Base-by-base conservation (phyloP, 2,329 filamentous ascomycete genomes). In the Calonectria pseudoturangicola region DNA sequence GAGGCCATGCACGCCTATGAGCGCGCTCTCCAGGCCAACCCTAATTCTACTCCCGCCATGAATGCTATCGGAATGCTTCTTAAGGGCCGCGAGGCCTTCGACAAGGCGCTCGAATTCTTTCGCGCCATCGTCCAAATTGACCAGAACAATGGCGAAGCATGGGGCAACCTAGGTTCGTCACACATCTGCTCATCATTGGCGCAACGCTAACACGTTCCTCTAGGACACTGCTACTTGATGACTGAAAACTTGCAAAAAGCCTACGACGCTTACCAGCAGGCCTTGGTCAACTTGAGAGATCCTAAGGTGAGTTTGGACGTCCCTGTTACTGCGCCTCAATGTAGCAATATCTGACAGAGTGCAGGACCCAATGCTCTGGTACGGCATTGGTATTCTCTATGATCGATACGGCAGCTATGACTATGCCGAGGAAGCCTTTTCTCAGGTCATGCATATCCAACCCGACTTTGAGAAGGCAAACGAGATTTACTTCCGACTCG, bases 141-240 rank as follows among this genome's bases (percentile, higher is more conserved):
- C 77, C 90, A 89, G 43, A 93, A 92, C 77, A 98, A 98, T 82
- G 97, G 97, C 72, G 97, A 98, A 84, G 95, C 97, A 54, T 98
- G 96, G 97, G 96, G 96, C 60, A 98, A 95, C 82, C 89, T 98
- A 36, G 96, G 95, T 97, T 89, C 76, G 90, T 83, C 68, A 15
- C 62, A 30, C 25, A 21, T 27, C 41, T 39, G 27, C 33, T 25
- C n/a, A 64, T 50, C 73, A 43, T 65, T 64, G 36, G 66, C 62
- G 51, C 60, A 71, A 67, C 43, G 60, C 73, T 80, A 68, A 79
- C 76, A 28, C 30, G 67, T 58, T 63, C 36, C 54, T 16, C 21
- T 78, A 96, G 95, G 97, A n/a, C 97, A 98, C 84, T 98, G 97
- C 86, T 98, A 96, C 83, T 89, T 99, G 30, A 99, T 99, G 97